phyloP scores from a whole-genome alignment of 2,329 filamentous ascomycete species.

The Colletotrichum tofieldiae region DNA sequence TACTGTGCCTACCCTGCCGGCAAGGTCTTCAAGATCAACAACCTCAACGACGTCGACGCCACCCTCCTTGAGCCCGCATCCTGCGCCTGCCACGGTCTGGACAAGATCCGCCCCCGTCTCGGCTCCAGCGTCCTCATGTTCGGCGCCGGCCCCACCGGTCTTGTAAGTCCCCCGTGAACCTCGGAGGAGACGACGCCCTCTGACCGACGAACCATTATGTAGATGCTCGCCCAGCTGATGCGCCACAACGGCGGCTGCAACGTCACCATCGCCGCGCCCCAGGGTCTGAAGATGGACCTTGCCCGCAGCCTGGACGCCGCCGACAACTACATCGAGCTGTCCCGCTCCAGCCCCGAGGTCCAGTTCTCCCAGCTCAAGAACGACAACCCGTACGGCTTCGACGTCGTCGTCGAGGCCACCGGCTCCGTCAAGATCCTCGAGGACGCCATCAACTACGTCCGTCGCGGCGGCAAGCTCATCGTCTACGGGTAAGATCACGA shows the following conservation, averaged over 20 bases:
- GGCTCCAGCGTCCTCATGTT: slow-evolving; percentile 78
- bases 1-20: slow-evolving; percentile 71
- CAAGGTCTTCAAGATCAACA: slow-evolving; percentile 76
- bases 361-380: slow-evolving; percentile 75
- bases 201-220: not conserved
- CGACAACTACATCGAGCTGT: slow-evolving; percentile 69
- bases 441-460: slow-evolving; percentile 79
- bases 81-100: slow-evolving; percentile 79
- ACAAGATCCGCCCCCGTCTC: slow-evolving; percentile 77
- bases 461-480: slow-evolving; percentile 79
- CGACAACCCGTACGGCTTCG: slow-evolving; percentile 80
- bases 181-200: not conserved
- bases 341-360: slow-evolving; percentile 67
- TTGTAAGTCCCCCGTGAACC: slow-evolving; percentile 56
- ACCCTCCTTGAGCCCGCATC: slow-evolving; percentile 80
- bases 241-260: slow-evolving; percentile 78
- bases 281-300: slow-evolving; percentile 80
- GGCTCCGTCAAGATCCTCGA: slow-evolving; percentile 79
- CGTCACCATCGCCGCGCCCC: slow-evolving; percentile 78
- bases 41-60: slow-evolving; percentile 78
- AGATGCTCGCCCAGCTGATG: slow-evolving; percentile 74
- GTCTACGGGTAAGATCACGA: slow-evolving; percentile 68
- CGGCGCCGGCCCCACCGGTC: slow-evolving; percentile 77
- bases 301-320: slow-evolving; percentile 71
- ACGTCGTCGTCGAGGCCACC: slow-evolving; percentile 77